Evolutionary conservation across 345 rosid genomes (phyloP), one percentile per base, ranked within the genome.

Genomic region (Triadica sebifera): DNA sequence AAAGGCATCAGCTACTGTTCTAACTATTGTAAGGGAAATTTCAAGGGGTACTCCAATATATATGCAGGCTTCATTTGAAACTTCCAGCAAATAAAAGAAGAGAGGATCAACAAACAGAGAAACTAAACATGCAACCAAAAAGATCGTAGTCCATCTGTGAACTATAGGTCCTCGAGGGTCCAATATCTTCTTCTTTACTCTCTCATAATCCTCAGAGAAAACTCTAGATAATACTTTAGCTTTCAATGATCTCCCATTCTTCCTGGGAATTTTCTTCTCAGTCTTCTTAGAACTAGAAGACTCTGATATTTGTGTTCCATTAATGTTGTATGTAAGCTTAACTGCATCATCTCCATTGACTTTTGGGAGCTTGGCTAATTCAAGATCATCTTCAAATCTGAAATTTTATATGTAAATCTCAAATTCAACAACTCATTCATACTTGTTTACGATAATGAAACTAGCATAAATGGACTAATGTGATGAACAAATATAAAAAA

Each of bases 21-120:
- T 86, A 50, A 86, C 74, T 2, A 89, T 56, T 0, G 93, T 90
- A 20, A 93, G 95, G 70, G 74, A 53, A n/a, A 86, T 85, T 81
- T 87, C 90, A 29, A 91, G 88, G 12, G 84, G 84, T 46, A 70
- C 75, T 8, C 84, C 94, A 46, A 89, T 86, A 2, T 80, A 81
- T 49, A 93, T 89, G 82, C 98, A 93, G 5, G 78, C 77, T 73
- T 84, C 83, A 10, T 79, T 34, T 61, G 82, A 73, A 74, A 87
- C 90, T 57, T 70, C 57, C 0, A 95, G 95, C 81, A 91, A 80
- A 85, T 83, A 89, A 70, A 93, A 89, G 77, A 93, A 93, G 2
- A 93, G 79, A 75, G 98, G 97, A 64, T 93, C 98, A 1, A 91
- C 92, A 47, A 89, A 93, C 77, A 93, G 65, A 45, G 98, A 93